These are phyloP conservation scores for Coemansia sp. DNA, from an alignment of 192 early-diverging fungal species.

Conservation along the genomic window DNA sequence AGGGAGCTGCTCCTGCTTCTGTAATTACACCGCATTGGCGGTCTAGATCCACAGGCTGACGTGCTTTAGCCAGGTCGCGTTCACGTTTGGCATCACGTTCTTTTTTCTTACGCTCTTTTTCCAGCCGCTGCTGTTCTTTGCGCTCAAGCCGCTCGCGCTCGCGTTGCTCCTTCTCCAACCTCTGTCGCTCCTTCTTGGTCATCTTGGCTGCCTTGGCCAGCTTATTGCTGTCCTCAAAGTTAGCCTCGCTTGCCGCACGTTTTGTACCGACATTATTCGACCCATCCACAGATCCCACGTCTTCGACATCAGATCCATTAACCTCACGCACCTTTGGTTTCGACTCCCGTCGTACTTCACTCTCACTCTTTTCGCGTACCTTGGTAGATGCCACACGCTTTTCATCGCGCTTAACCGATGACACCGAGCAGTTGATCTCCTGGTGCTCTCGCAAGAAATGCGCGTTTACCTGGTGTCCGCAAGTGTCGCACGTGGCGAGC, in stretches of 20 bases:
- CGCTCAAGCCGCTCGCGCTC: conserved; percentile 42
- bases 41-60: conserved; percentile 82
- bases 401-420: conserved; percentile 34
- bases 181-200: conserved; percentile 42
- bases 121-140: conserved; percentile 35
- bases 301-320: not conserved
- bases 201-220: conserved; percentile 22
- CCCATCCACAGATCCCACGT: not conserved
- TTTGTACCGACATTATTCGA: not conserved
- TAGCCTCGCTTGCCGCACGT: conserved; percentile 1
- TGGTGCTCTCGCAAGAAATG: conserved; percentile 52
- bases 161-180: conserved; percentile 42
- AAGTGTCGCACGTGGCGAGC: conserved; percentile 49
- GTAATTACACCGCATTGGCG: conserved; percentile 82
- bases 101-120: conserved; percentile 49
- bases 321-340: not conserved
- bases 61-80: conserved; percentile 37
- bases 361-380: conserved; percentile 9
- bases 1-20: conserved; percentile 60
- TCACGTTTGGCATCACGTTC: conserved; percentile 60
- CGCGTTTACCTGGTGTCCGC: conserved; percentile 45
- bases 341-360: not conserved
- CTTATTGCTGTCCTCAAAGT: not conserved
- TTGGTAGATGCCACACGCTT: conserved; percentile 11
- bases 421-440: conserved; percentile 42